Conservation (phyloP, 441 rosid genomes). For the Eutrema salsugineum region DNA sequence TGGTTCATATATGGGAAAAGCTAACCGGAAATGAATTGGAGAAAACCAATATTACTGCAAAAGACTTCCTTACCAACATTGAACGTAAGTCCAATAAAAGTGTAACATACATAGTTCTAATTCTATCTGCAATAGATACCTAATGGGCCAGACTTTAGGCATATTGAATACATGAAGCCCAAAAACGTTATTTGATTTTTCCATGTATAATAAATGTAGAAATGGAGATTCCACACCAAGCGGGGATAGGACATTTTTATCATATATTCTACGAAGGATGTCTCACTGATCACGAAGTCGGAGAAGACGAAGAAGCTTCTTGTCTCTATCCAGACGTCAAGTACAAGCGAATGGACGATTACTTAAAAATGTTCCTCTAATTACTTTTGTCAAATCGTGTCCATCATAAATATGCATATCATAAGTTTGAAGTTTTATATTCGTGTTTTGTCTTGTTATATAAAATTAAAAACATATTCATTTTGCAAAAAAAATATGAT, state of each 20-base stretch:
- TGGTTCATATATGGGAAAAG: conserved; percentile 63
- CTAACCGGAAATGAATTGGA: conserved; percentile 43
- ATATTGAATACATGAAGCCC: background rate
- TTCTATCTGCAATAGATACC: background rate
- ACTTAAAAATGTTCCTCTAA: conserved; percentile 38
- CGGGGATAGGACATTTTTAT: conserved; percentile 72
- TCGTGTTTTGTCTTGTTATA: background rate
- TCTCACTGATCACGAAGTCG: conserved; percentile 57
- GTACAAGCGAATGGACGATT: conserved; percentile 60
- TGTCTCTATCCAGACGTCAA: conserved; percentile 67
- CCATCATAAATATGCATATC: background rate
- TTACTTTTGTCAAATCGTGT: background rate
- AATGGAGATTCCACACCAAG: conserved; percentile 48
- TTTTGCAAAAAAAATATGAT: too few species aligned
- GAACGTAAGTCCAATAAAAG: conserved; percentile 31
- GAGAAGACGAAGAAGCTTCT: conserved; percentile 62
- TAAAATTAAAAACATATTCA: too few species aligned
- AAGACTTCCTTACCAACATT: conserved; percentile 62
- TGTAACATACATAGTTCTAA: too few species aligned
- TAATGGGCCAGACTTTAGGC: background rate
- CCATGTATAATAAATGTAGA: conserved; percentile 28
- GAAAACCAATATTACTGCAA: conserved; percentile 33
- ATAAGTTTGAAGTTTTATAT: background rate
- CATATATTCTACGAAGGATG: conserved; percentile 80
- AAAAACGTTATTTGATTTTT: background rate